A percentile compares a stretch with the other conserved stretches of the same genome.
Evolutionary conservation across 805 yeast genomes (phyloP).

Genomic region (Teunomyces panamensis): DNA sequence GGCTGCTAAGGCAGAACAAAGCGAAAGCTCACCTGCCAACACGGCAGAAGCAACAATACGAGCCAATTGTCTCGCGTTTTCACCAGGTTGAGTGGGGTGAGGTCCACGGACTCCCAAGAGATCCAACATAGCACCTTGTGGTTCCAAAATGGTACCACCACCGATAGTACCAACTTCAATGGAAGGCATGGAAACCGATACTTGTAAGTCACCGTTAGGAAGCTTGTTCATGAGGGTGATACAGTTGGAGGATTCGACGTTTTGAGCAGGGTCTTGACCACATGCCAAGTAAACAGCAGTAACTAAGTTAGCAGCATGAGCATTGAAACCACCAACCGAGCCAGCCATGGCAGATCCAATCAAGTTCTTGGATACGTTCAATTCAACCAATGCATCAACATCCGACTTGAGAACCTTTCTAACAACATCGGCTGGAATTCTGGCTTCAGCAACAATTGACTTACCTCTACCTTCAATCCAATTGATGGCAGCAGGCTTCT

Average conservation of each 20-base stretch:
- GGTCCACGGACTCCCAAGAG: conserved; percentile 95
- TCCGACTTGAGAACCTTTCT: conserved; percentile 82
- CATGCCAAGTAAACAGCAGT: conserved; percentile 93
- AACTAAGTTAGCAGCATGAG: conserved; percentile 95
- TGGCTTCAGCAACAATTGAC: conserved; percentile 94
- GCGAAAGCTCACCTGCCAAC: conserved; percentile 91
- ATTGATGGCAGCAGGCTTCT: conserved; percentile 96
- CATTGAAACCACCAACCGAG: conserved; percentile 95
- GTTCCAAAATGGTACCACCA: conserved; percentile 97
- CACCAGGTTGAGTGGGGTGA: conserved; percentile 89
- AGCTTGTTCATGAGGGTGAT: conserved; percentile 88
- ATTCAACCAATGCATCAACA: conserved; percentile 87
- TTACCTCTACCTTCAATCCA: conserved; percentile 99
- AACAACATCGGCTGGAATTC: conserved; percentile 80
- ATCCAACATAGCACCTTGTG: conserved; percentile 95
- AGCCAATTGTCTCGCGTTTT: conserved; percentile 91
- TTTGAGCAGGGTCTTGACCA: conserved; percentile 99
- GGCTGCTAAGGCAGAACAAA: conserved; percentile 95
- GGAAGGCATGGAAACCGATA: conserved; percentile 98
- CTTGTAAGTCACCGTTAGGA: conserved; percentile 71
- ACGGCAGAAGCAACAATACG: conserved; percentile 91
- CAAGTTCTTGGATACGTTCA: conserved; percentile 84
- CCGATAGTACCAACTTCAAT: conserved; percentile 99
- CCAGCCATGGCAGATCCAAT: conserved; percentile 99
- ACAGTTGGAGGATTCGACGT: conserved; percentile 96